Evolutionary conservation across 225 moss, liverwort and hornwort genomes (phyloP).

Genomic region (Rhytidiadelphus loreus): DNA sequence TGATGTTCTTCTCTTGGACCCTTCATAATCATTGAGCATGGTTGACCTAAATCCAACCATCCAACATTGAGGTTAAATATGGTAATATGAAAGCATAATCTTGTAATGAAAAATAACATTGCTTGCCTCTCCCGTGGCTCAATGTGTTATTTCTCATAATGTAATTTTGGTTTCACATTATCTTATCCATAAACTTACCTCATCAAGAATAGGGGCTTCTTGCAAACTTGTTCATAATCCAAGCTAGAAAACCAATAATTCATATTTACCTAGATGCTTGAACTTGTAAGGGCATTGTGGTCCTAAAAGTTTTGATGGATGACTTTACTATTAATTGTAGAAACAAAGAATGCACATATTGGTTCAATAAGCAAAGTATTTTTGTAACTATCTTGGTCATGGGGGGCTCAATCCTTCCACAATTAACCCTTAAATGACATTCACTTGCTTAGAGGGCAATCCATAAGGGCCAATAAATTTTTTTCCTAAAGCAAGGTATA

Average conservation of each 20-base stretch:
- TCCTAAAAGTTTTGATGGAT: background rate
- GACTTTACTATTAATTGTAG: accelerated
- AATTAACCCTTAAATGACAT: background rate
- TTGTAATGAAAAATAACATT: background rate
- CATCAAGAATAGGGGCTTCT: background rate
- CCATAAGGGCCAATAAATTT: too few species aligned
- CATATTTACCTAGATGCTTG: background rate
- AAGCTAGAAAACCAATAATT: background rate
- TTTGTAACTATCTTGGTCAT: background rate
- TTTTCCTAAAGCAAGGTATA: too few species aligned
- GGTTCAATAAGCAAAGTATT: too few species aligned
- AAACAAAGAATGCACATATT: background rate
- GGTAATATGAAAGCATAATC: accelerated
- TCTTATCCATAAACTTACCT: background rate
- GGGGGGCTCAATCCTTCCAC: accelerated
- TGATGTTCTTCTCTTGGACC: background rate
- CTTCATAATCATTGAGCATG: background rate
- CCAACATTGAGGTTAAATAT: background rate
- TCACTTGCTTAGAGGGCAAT: too few species aligned
- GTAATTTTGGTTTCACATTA: background rate
- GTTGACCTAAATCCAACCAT: background rate
- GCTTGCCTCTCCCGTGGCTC: accelerated
- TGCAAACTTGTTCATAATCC: background rate
- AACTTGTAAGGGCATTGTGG: background rate
- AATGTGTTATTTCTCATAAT: background rate